Evolutionary conservation across 768 basidiomycete genomes (phyloP).

Genomic region (Tulasnella sp.): DNA sequence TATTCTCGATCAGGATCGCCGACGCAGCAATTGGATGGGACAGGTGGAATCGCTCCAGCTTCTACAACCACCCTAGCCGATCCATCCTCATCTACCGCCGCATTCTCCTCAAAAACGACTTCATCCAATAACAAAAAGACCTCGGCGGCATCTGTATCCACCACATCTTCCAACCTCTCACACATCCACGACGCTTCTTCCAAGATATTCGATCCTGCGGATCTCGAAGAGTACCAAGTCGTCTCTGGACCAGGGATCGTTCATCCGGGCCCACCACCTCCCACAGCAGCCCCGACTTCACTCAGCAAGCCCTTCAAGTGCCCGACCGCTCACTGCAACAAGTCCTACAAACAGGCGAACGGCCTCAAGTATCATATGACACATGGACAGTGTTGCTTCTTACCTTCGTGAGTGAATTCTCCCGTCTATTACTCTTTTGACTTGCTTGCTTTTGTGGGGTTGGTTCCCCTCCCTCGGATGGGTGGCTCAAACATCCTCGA

Average conservation of each 20-base stretch:
- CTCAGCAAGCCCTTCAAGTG: slow-evolving; percentile 38
- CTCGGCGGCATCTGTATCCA: slow-evolving; percentile 18
- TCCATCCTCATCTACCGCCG: slow-evolving; percentile 19
- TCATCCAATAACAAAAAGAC: slow-evolving; percentile 17
- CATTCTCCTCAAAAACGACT: slow-evolving; percentile 24
- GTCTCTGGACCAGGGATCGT: slow-evolving; percentile 14
- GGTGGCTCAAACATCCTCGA: slow-evolving; percentile 31
- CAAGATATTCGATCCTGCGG: slow-evolving; percentile 20
- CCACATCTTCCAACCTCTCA: slow-evolving; percentile 19
- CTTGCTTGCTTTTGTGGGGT: too few species aligned
- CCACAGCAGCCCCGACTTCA: slow-evolving; percentile 4
- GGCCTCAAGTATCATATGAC: slow-evolving; percentile 91
- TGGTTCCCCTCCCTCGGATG: too few species aligned
- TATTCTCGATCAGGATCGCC: slow-evolving; percentile 44
- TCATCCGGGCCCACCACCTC: slow-evolving; percentile 25
- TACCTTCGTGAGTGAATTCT: slow-evolving; percentile 37
- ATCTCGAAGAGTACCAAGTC: neutral
- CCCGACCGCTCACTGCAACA: slow-evolving; percentile 91
- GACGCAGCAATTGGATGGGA: too few species aligned
- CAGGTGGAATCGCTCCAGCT: slow-evolving; percentile 17
- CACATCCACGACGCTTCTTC: slow-evolving; percentile 19
- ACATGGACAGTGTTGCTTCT: slow-evolving; percentile 87
- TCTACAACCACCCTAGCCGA: slow-evolving; percentile 18
- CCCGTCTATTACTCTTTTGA: too few species aligned
- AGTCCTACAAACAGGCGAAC: slow-evolving; percentile 92